These are phyloP conservation scores for Arxiozyma telluris DNA, from an alignment of 1,139 yeast species.

Conservation along the genomic window DNA sequence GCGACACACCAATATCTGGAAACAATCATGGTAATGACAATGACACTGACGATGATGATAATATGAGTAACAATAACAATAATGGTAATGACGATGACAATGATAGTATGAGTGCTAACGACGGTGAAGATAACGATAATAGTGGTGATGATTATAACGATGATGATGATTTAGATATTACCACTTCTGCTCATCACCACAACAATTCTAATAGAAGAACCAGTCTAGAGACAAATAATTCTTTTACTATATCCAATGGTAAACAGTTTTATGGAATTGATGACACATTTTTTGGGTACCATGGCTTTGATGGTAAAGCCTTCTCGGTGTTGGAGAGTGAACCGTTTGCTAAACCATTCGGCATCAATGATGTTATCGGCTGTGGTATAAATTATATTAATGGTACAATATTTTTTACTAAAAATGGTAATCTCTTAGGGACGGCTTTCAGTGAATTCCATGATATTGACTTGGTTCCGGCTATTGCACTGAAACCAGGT, in stretches of 20 bases:
- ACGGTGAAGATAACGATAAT: background rate
- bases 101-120: constrained; percentile 1
- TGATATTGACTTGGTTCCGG: constrained; percentile 36
- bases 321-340: constrained; percentile 33
- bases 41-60: constrained; percentile 1
- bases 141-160: constrained; percentile 10
- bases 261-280: constrained; percentile 35
- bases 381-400: constrained; percentile 71
- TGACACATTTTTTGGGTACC: constrained; percentile 46
- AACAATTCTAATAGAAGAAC: background rate
- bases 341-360: constrained; percentile 40
- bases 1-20: background rate
- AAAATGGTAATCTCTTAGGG: constrained; percentile 64
- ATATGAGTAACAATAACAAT: constrained; percentile 3
- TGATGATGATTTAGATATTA: constrained; percentile 11
- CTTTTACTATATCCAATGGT: background rate
- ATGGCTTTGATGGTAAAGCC: constrained; percentile 49
- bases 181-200: constrained; percentile 28
- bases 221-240: background rate
- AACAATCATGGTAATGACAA: background rate
- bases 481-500: constrained; percentile 43
- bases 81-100: background rate
- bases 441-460: constrained; percentile 42
- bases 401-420: constrained; percentile 62
- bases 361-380: constrained; percentile 61